These are phyloP conservation scores for Didymellaceae sp. DNA, from an alignment of 2,329 filamentous ascomycete species.

Conservation along the genomic window DNA sequence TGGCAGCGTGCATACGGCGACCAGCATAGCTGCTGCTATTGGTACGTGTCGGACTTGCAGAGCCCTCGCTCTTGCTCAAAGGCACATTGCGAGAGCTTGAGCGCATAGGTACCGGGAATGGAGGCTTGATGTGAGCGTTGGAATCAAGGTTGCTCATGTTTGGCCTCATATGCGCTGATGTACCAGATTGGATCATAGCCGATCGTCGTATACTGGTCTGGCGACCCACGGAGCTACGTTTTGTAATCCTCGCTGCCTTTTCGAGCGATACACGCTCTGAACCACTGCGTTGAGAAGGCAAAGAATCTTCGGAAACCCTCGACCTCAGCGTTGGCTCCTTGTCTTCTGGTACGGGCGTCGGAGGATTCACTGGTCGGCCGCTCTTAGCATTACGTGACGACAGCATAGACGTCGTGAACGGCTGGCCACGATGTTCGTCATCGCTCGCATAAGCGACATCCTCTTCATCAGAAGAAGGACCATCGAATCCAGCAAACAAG, in stretches of 20 bases:
- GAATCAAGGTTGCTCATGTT: conserved; percentile 64
- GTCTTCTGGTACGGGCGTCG: conserved; percentile 53
- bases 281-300: conserved; percentile 24
- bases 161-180: conserved; percentile 73
- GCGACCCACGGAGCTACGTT: conserved; percentile 41
- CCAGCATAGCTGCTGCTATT: conserved; percentile 44
- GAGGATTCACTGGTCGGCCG: conserved; percentile 51
- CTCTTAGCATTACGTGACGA: conserved; percentile 56
- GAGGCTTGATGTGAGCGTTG: conserved; percentile 62
- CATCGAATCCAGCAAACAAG: conserved; percentile 85
- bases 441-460: conserved; percentile 69
- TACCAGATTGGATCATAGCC: conserved; percentile 80
- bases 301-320: conserved; percentile 42
- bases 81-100: conserved; percentile 83
- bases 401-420: conserved; percentile 54
- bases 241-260: conserved; percentile 44
- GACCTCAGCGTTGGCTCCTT: conserved; percentile 44
- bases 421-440: conserved; percentile 62
- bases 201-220: conserved; percentile 73
- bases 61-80: conserved; percentile 74
- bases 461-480: conserved; percentile 61
- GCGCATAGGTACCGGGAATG: conserved; percentile 89
- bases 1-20: conserved; percentile 50
- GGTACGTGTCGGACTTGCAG: conserved; percentile 74
- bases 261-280: conserved; percentile 46